Percentiles rank a stretch among this genome's conserved stretches.
These are phyloP conservation scores for Piper longum DNA, from an alignment of 164 flowering plant species.

Conservation along the genomic window DNA sequence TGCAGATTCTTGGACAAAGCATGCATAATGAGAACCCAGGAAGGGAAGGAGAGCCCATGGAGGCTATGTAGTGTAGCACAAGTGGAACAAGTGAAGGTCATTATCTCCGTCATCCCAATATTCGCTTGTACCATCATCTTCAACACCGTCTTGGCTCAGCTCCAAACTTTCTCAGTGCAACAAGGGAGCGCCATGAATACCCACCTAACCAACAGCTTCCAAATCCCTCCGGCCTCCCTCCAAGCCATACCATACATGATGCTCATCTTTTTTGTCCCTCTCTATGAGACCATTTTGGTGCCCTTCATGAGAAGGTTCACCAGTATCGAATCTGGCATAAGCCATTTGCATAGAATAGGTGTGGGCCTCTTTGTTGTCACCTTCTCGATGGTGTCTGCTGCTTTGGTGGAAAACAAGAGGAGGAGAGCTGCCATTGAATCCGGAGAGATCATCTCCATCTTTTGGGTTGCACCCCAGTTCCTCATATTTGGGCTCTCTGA, in stretches of 20 bases:
- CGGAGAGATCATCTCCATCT: slow-evolving; percentile 27
- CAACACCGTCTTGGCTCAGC: slow-evolving; percentile 68
- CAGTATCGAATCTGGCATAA: slow-evolving; percentile 43
- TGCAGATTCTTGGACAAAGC: slow-evolving; percentile 89
- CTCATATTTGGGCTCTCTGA: slow-evolving; percentile 53
- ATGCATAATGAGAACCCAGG: slow-evolving; percentile 36
- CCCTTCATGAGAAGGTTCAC: slow-evolving; percentile 51
- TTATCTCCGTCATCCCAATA: slow-evolving; percentile 51
- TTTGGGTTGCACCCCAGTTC: slow-evolving; percentile 57
- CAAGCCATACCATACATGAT: slow-evolving; percentile 57
- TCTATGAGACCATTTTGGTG: slow-evolving; percentile 50
- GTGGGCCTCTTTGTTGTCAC: slow-evolving; percentile 53
- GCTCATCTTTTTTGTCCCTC: slow-evolving; percentile 52
- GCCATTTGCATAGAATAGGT: slow-evolving; percentile 56
- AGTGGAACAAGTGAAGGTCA: slow-evolving; percentile 61
- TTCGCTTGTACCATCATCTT: slow-evolving; percentile 62
- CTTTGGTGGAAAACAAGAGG: slow-evolving; percentile 48
- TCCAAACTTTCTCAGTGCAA: slow-evolving; percentile 75
- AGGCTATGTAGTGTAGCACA: slow-evolving; percentile 49
- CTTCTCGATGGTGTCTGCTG: slow-evolving; percentile 71
- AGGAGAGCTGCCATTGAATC: slow-evolving; percentile 15
- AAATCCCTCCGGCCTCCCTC: slow-evolving; percentile 71
- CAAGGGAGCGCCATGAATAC: slow-evolving; percentile 61
- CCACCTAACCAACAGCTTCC: slow-evolving; percentile 26
- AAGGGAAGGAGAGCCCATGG: slow-evolving; percentile 55